Percentiles rank a stretch among this genome's conserved stretches.
Evolutionary conservation across 345 rosid genomes (phyloP).

Genomic region (Euphorbia pulcherrima): DNA sequence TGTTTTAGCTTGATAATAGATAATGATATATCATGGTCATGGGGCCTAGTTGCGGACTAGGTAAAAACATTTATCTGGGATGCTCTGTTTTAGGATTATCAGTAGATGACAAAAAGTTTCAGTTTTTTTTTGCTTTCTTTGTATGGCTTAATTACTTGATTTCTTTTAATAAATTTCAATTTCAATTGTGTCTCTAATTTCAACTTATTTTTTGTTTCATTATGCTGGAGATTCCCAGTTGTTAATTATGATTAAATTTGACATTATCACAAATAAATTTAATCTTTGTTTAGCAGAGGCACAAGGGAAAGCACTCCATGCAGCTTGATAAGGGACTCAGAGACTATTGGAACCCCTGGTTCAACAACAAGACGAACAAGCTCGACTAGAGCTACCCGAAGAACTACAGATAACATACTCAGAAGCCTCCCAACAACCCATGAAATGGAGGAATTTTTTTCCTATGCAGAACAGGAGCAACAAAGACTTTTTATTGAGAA

Average conservation of each 20-base stretch:
- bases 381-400: slow-evolving; percentile 24
- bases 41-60: slow-evolving; percentile 24
- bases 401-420: slow-evolving; percentile 20
- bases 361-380: slow-evolving; percentile 42
- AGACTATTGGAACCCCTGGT: slow-evolving; percentile 41
- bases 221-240: too few species aligned
- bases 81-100: slow-evolving; percentile 16
- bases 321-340: slow-evolving; percentile 35
- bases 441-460: slow-evolving; percentile 79
- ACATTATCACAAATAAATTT: background rate
- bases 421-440: slow-evolving; percentile 38
- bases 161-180: slow-evolving; percentile 2
- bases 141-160: background rate
- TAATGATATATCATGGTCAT: slow-evolving; percentile 23
- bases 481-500: slow-evolving; percentile 50
- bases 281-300: slow-evolving; percentile 36
- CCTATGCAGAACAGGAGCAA: slow-evolving; percentile 50
- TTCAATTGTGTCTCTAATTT: background rate
- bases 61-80: slow-evolving; percentile 18
- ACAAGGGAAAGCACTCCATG: slow-evolving; percentile 55
- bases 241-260: too few species aligned
- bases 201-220: background rate
- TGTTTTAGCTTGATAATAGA: slow-evolving; percentile 23
- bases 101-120: slow-evolving; percentile 18
- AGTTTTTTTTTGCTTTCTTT: slow-evolving; percentile 12